Evolutionary conservation across 208 protist genomes (phyloP).

Genomic region (Acanthamoeba sp.): DNA sequence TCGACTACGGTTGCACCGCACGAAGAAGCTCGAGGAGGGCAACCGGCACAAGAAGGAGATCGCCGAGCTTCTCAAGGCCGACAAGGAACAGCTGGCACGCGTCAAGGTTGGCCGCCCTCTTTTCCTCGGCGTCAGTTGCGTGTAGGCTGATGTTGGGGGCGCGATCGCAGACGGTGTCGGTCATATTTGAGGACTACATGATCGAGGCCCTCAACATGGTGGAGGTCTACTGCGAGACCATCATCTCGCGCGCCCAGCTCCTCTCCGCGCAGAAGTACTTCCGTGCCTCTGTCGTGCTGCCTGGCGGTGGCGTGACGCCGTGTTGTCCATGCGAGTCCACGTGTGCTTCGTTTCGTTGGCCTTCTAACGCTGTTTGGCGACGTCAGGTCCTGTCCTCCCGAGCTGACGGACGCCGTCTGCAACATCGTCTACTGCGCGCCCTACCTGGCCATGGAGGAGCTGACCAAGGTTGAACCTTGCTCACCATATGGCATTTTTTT

Average conservation of each 20-base stretch:
- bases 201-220: conserved; percentile 62
- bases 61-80: neutral
- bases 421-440: conserved; percentile 69
- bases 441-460: conserved; percentile 60
- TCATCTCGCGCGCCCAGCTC: conserved; percentile 44
- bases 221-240: conserved; percentile 58
- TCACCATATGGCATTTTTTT: neutral
- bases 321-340: too few species aligned
- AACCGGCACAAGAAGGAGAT: conserved; percentile 59
- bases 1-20: conserved; percentile 11
- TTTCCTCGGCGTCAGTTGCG: neutral
- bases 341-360: too few species aligned
- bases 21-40: conserved; percentile 53
- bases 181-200: conserved; percentile 69
- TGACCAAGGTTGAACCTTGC: neutral
- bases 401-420: conserved; percentile 60
- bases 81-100: conserved; percentile 31
- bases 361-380: too few species aligned
- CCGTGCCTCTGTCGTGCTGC: neutral
- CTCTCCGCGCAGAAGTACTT: conserved; percentile 22
- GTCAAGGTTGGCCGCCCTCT: conserved; percentile 33
- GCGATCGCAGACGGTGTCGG: neutral
- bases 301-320: neutral
- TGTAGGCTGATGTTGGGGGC: too few species aligned
- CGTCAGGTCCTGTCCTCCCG: neutral